Evolutionary conservation across 805 yeast genomes (phyloP).

Genomic region (Nakazawaea ishiwadae): DNA sequence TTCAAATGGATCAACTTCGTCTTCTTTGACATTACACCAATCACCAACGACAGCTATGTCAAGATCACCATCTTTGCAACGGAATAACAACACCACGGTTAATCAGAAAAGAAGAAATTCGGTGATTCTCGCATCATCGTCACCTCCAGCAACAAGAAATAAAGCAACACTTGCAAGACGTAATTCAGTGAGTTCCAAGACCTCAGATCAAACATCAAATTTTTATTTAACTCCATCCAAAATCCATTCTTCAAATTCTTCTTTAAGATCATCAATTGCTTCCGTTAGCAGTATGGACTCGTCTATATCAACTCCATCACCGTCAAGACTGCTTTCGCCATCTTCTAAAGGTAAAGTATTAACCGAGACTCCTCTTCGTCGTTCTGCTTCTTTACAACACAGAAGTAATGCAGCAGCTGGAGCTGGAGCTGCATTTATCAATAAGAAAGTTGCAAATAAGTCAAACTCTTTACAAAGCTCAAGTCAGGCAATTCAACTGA

Average conservation of each 20-base stretch:
- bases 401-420: constrained; percentile 11
- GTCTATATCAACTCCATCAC: neutral
- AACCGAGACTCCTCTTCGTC: constrained; percentile 1
- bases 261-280: constrained; percentile 3
- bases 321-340: neutral
- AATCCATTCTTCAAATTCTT: constrained; percentile 2
- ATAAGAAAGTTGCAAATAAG: neutral
- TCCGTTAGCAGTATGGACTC: neutral
- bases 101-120: constrained; percentile 5
- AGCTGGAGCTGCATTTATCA: constrained; percentile 12
- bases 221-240: neutral
- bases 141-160: too few relatives aligned
- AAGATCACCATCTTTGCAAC: constrained; percentile 4
- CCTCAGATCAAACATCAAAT: neutral
- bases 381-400: constrained; percentile 7
- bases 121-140: neutral
- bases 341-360: neutral
- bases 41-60: constrained; percentile 1
- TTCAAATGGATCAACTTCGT: constrained; percentile 12
- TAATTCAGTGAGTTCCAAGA: neutral
- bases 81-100: too few relatives aligned
- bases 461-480: constrained; percentile 4
- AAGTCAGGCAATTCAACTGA: neutral
- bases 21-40: constrained; percentile 8
- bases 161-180: constrained; percentile 1